Base-by-base conservation (phyloP, 2,329 filamentous ascomycete genomes). In the Fusarium sp. region DNA sequence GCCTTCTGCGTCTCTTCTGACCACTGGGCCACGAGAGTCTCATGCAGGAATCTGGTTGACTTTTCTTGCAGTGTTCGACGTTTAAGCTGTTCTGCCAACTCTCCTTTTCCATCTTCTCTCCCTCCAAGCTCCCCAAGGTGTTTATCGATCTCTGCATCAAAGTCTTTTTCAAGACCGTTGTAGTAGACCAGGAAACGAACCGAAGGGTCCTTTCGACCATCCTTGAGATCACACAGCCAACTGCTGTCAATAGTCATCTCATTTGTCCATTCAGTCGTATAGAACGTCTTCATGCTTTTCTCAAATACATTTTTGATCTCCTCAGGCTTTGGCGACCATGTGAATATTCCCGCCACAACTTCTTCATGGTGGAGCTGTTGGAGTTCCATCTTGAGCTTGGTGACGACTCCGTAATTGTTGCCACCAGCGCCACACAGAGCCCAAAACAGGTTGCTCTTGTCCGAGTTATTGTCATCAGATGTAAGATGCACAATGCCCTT, bases 321-420 rank as follows among this genome's bases (percentile, higher is more conserved):
- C 12, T 61, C 29, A 4, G 18, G 15, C 10, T 42, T 42, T 2
- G 62, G 42, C 6, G 42, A 62, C 76, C 76, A 79, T 0, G 47
- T 65, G 23, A 70, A 77, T 24, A 70, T 66, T 1, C 76, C 77
- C 9, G 73, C 72, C 3, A 76, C 73, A 0, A 79, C 65, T 4
- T 33, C 28, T 1, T 28, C 0, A 8, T 57, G 39, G 0, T 29
- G 21, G 1, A 77, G 63, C 6, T 71, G 9, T 12, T 72, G 42
- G 26, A 78, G 35, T 3, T 54, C 42, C 21, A 80, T 31, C 54
- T 77, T 78, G 63, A 79, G 70, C 23, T 77, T 16, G 1, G 75
- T 73, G 1, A 82, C 64, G 3, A 83, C 76, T 0, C 81, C 82
- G 28, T 79, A 83, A 6, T 81, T 83, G 3, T 78, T 80, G 11